Evolutionary conservation across 2,329 filamentous ascomycete species (phyloP), one percentile per base, ranked within the genome.

Genomic region (Nemania abortiva): DNA sequence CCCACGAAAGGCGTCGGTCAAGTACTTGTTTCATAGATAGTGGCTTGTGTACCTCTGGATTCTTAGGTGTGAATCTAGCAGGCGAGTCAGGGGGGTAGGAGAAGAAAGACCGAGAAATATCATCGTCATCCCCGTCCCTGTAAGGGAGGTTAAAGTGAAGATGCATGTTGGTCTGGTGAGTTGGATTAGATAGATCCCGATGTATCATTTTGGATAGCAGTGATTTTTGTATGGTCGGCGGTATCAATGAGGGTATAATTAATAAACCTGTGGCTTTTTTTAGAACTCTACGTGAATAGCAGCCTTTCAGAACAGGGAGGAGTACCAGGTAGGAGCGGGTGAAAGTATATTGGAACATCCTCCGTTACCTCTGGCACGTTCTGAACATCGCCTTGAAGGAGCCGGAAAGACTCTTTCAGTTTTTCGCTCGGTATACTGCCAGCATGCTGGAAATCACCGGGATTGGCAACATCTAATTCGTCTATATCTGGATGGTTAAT

Each of bases 81-180:
- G 86, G 85, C 11, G 83, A 81, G 34, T 84, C 80, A 7, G 85
- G 85, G 1, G 80, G 52, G 60, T 86, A 82, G 55, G 82, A 81
- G 79, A 90, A 90, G 81, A 90, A 88, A 27, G 88, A 90, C 2
- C 69, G 72, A 9, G 77, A n/a, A n/a, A n/a, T 70, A 18, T 74
- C 71, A 13, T 31, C 50, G 9, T 53, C 66, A 22, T 63, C 62
- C 3, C 57, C 60, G 20, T 78, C 63, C 3, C 77, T 79, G 74
- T 95, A 95, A 6, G 88, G 85, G 6, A 97, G 79, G 37, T 89
- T 78, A 80, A 95, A 93, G 81, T 97, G 93, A 1, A 94, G 85
- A 80, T 97, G 92, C n/a, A 98, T 84, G 80, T 98, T 99, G 61
- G 95, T 98, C 76, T 92, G 88, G 78, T 98, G 94, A 3, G 83